Conservation (phyloP, 441 rosid genomes). For the Eruca vesicaria region DNA sequence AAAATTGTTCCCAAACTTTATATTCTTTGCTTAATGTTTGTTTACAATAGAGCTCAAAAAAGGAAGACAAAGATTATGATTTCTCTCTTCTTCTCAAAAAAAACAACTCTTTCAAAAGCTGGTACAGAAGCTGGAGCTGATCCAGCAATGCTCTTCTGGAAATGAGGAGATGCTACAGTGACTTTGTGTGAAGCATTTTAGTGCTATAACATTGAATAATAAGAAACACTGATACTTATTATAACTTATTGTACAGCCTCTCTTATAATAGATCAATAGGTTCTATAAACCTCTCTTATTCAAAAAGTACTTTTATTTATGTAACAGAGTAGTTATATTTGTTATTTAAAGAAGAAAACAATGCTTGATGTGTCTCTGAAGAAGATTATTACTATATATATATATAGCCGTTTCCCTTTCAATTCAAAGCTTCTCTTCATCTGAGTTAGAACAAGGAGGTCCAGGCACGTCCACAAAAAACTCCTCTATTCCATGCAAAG, state of each 20-base stretch:
- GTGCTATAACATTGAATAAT: neutral
- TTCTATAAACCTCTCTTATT: neutral
- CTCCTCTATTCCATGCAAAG: slow-evolving; percentile 44
- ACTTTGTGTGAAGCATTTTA: slow-evolving; percentile 16
- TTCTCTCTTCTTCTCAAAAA: too few species aligned
- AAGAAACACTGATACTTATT: neutral
- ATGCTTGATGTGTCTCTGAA: neutral
- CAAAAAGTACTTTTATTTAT: slow-evolving; percentile 10
- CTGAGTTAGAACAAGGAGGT: slow-evolving; percentile 67
- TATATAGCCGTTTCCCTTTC: neutral
- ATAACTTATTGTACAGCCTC: slow-evolving; percentile 13
- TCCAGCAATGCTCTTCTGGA: too few species aligned
- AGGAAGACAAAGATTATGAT: too few species aligned
- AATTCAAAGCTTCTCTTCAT: slow-evolving; percentile 61
- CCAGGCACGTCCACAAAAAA: slow-evolving; percentile 87
- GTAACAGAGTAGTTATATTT: neutral
- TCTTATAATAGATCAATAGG: neutral
- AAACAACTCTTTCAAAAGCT: too few species aligned
- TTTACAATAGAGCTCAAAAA: too few species aligned
- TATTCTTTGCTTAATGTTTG: too few species aligned
- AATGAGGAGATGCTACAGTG: neutral
- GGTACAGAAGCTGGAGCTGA: too few species aligned
- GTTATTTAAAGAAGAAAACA: neutral
- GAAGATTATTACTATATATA: neutral
- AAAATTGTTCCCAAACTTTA: too few species aligned